Evolutionary conservation across 2,329 filamentous ascomycete species (phyloP), one percentile per base, ranked within the genome.

Genomic region (Neonectria coccinea): DNA sequence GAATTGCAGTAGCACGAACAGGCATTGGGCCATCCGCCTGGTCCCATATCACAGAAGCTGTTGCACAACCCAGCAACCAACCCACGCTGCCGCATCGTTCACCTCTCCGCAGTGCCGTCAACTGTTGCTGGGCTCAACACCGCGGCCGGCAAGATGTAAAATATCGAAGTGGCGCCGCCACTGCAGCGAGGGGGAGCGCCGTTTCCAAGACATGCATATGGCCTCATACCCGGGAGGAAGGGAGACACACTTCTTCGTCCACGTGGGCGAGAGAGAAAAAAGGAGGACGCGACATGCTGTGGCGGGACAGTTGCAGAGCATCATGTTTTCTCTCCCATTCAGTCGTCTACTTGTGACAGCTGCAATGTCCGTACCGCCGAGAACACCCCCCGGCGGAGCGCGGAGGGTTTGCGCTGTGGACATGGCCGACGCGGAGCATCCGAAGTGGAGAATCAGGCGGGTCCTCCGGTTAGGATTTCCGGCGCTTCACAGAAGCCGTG

Each of bases 151-250:
- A 20, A 20, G 25, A 48, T 60, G 41, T 42, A 55, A 14, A 29
- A 54, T 36, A 41, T 60, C 22, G 31, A 58, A 58, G 45, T 51
- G 22, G 45, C 55, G 45, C 44, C 42, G 31, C 48, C 27, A 44
- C 58, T 25, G 41, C 20, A 55, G 48, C 18, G 29, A 51, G 11
- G 25, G 16, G 47, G 18, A 9, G 47, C 2, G 52, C 39, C 25
- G 16, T 18, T 9, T 25, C 53, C 9, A 53, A 62, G 53, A 62
- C 59, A 62, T 62, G 45, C 59, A 57, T 36, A 33, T 31, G 36
- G 27, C 16, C 41, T 39, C 59, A 29, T 29, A 22, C 54, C 44
- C 10, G 27, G 29, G 48, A 50, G n/a, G 10, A 31, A 48, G 39
- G 20, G 25, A 53, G 51, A 39, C 31, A 29, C 42, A 31, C 29